phyloP scores from a whole-genome alignment of 1,284 basidiomycete species.

The Leccinum solheimii region DNA sequence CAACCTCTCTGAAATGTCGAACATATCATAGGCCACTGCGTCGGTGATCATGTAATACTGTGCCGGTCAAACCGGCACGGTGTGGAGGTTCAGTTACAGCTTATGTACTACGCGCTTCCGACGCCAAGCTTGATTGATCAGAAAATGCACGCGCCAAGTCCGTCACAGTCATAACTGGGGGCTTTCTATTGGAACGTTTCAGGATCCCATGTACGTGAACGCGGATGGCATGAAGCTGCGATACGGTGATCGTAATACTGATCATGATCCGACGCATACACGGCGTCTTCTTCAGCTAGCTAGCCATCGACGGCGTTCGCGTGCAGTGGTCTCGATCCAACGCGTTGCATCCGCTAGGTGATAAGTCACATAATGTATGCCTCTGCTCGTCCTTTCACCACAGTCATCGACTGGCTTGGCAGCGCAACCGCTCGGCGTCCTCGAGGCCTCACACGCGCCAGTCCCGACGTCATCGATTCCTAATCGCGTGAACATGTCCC shows the following conservation, averaged over 20 bases:
- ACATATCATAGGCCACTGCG: neutral
- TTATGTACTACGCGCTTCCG: neutral
- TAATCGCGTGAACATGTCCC: neutral
- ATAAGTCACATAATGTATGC: neutral
- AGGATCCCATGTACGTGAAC: neutral
- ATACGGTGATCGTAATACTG: neutral
- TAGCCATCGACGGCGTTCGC: neutral
- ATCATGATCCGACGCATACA: neutral
- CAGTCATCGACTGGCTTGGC: neutral
- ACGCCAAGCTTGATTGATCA: neutral
- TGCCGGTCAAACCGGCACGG: neutral
- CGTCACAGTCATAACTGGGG: neutral
- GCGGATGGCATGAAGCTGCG: neutral
- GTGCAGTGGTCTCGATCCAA: neutral
- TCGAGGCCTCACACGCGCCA: neutral
- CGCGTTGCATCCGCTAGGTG: neutral
- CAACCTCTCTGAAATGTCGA: neutral
- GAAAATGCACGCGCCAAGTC: neutral
- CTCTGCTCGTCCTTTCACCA: neutral
- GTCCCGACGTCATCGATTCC: slow-evolving; percentile 1
- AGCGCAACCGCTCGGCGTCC: neutral
- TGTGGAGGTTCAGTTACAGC: neutral
- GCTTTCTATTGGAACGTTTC: neutral
- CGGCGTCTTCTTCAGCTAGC: neutral
- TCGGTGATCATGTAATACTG: neutral